These are phyloP conservation scores for Penstemon eatonii DNA, from an alignment of 257 asterid genomes.

Conservation along the genomic window DNA sequence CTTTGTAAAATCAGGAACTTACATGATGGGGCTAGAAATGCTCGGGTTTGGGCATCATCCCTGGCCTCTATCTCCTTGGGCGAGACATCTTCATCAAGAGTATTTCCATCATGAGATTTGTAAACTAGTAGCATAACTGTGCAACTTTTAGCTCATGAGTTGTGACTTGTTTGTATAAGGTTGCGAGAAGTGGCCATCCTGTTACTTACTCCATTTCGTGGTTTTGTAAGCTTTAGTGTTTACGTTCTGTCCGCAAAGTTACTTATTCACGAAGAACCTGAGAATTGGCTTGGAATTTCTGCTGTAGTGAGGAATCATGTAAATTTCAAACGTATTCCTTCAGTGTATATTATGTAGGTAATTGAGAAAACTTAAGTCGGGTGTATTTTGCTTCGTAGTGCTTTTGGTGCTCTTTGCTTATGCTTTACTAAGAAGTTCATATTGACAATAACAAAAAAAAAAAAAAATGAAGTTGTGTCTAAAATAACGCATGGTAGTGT, in stretches of 20 bases:
- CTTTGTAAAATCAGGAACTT: conserved; percentile 61
- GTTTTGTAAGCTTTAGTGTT: conserved; percentile 14
- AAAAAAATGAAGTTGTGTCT: too few species aligned
- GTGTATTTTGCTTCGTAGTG: neutral
- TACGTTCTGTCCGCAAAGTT: neutral
- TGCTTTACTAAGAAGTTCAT: neutral
- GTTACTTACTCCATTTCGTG: conserved; percentile 5
- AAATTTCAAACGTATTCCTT: conserved; percentile 30
- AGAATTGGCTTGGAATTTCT: conserved; percentile 16
- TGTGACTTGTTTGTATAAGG: conserved; percentile 23
- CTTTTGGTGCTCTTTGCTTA: neutral
- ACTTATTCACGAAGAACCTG: conserved; percentile 25
- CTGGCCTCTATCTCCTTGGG: conserved; percentile 74
- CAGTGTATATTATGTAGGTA: conserved; percentile 33
- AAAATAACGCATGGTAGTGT: too few species aligned
- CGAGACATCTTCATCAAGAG: conserved; percentile 49
- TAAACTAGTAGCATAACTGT: conserved; percentile 23
- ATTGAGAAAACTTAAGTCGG: conserved; percentile 15
- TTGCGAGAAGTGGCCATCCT: conserved; percentile 9
- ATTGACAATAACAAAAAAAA: too few species aligned
- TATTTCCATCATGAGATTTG: conserved; percentile 37
- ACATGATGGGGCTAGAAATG: conserved; percentile 64
- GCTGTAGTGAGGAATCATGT: conserved; percentile 36
- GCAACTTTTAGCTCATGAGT: conserved; percentile 13
- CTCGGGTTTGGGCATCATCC: conserved; percentile 85